Percentiles rank a stretch among this genome's conserved stretches.
phyloP scores from a whole-genome alignment of 2,329 filamentous ascomycete genomes.

The Lecanicillium sp. region DNA sequence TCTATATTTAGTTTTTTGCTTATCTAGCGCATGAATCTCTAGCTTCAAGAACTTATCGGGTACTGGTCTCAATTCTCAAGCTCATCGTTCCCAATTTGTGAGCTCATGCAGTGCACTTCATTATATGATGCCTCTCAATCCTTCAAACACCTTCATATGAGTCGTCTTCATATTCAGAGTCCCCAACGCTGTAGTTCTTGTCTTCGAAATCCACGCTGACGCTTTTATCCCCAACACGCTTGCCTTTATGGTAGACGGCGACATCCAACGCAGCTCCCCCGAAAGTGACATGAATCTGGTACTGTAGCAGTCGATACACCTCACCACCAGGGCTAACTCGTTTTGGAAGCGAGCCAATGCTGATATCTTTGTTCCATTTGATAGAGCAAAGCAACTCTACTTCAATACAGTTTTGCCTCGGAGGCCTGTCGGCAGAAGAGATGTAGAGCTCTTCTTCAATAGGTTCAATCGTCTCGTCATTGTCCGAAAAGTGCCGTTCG shows the following conservation, averaged over 20 bases:
- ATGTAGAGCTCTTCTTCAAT: conserved; percentile 4
- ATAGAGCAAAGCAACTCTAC: conserved; percentile 14
- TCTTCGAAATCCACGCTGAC: conserved; percentile 14
- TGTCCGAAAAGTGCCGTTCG: neutral
- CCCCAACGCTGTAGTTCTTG: too few relatives aligned
- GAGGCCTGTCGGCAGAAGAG: neutral
- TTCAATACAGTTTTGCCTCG: accelerated
- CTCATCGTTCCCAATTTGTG: too few relatives aligned
- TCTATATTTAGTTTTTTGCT: too few relatives aligned
- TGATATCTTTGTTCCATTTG: conserved; percentile 10
- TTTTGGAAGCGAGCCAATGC: conserved; percentile 5
- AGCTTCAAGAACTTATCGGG: too few relatives aligned
- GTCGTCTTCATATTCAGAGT: too few relatives aligned
- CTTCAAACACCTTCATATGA: too few relatives aligned
- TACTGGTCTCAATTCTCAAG: too few relatives aligned
- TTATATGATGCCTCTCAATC: too few relatives aligned
- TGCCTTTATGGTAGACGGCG: conserved; percentile 7
- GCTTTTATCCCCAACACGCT: conserved; percentile 11
- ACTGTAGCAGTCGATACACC: conserved; percentile 1
- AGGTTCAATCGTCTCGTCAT: conserved; percentile 2
- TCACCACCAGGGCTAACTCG: conserved; percentile 10
- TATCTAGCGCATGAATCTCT: too few relatives aligned
- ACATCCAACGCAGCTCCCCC: conserved; percentile 16
- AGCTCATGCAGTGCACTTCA: too few relatives aligned
- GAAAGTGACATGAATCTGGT: conserved; percentile 13